phyloP scores from a whole-genome alignment of 306 rosid species.

The Lathyrus oleraceus region DNA sequence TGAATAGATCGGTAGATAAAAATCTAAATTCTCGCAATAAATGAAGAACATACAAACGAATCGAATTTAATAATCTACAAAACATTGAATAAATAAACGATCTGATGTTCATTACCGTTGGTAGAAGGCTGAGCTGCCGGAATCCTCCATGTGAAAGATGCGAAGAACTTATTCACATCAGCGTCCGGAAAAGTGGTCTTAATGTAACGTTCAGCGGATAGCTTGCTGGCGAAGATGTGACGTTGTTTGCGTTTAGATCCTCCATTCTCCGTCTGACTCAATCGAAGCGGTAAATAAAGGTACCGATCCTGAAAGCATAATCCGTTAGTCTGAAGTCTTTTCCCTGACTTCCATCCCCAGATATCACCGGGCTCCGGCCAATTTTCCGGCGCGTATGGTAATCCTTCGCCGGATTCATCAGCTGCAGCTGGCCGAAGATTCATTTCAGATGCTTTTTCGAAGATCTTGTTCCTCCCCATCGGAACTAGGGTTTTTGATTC shows the following conservation, averaged over 20 bases:
- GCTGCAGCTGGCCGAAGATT: conserved; percentile 37
- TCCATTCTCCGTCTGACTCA: conserved; percentile 6
- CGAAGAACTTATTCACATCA: conserved; percentile 55
- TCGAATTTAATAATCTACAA: neutral
- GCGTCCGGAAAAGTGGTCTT: conserved; percentile 45
- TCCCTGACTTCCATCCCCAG: conserved; percentile 86
- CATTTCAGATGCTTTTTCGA: neutral
- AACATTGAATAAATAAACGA: neutral
- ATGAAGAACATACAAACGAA: neutral
- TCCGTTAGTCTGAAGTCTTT: conserved; percentile 54
- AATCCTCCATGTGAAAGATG: conserved; percentile 78
- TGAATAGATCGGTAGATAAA: neutral
- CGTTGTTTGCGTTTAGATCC: conserved; percentile 29
- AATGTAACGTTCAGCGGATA: conserved; percentile 64
- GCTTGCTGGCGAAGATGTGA: conserved; percentile 68
- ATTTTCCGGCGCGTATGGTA: conserved; percentile 85
- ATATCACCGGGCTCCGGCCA: conserved; percentile 78
- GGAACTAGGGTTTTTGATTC: neutral
- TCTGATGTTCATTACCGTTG: conserved; percentile 34
- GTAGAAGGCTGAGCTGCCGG: conserved; percentile 44
- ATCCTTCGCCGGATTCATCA: conserved; percentile 63
- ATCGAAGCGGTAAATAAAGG: conserved; percentile 63
- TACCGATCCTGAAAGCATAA: conserved; percentile 67
- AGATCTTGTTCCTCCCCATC: conserved; percentile 38
- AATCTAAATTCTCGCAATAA: neutral